phyloP scores from a whole-genome alignment of 2,329 filamentous ascomycete genomes.

The Tolypocladium album region DNA sequence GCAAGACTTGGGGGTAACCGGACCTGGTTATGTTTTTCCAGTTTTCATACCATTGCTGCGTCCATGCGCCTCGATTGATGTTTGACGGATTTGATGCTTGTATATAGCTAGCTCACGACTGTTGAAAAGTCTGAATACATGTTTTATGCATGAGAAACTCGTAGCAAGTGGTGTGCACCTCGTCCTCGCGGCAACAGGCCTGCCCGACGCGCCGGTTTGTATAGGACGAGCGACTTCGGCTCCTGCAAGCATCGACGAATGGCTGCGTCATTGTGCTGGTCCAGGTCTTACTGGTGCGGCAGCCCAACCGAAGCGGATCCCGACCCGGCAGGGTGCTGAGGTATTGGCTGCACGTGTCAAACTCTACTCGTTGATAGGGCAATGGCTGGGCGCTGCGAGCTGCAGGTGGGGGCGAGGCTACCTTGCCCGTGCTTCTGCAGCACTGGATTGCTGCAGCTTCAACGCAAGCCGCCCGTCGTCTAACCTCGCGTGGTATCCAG shows the following conservation, averaged over 20 bases:
- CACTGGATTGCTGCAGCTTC: neutral
- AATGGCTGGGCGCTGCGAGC: neutral
- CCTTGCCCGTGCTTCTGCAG: neutral
- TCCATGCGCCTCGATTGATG: neutral
- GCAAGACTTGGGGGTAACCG: slow-evolving; percentile 1
- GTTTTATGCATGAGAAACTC: neutral
- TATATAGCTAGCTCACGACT: neutral
- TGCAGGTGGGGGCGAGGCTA: neutral
- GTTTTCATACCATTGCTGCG: slow-evolving; percentile 3
- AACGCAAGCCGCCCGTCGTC: neutral
- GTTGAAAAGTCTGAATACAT: neutral
- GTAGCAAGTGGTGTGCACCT: too few relatives aligned
- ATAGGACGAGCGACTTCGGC: neutral
- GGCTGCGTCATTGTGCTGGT: too few relatives aligned
- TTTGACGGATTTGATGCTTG: neutral
- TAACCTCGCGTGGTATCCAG: neutral
- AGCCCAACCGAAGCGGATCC: too few relatives aligned
- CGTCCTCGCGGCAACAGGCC: too few relatives aligned
- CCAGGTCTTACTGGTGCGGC: too few relatives aligned
- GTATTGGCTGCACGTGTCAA: slow-evolving; percentile 1
- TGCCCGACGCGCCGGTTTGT: too few relatives aligned
- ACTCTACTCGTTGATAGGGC: slow-evolving; percentile 3
- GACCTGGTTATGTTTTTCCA: neutral
- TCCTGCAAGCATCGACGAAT: too few relatives aligned
- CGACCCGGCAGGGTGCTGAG: neutral